Evolutionary conservation across 108 stramenopile species (phyloP).

Genomic region (Cyclostephanos tholiformis): DNA sequence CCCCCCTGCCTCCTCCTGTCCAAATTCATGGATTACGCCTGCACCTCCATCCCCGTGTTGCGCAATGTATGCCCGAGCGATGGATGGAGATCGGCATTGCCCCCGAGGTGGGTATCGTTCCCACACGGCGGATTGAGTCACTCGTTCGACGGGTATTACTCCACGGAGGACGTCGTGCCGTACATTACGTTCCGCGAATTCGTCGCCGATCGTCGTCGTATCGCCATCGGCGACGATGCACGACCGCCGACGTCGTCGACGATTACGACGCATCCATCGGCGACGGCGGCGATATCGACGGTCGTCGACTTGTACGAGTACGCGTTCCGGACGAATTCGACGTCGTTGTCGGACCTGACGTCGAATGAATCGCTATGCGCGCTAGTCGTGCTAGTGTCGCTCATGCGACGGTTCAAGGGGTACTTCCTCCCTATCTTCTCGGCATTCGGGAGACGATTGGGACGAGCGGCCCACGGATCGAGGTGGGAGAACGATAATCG

Average conservation of each 20-base stretch:
- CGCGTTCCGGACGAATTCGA: constrained; percentile 42
- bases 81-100: constrained; percentile 24
- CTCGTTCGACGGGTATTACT: constrained; percentile 30
- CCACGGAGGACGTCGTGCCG: background rate
- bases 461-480: constrained; percentile 64
- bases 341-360: constrained; percentile 42
- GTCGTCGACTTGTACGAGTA: constrained; percentile 27
- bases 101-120: constrained; percentile 22
- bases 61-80: background rate
- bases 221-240: background rate
- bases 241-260: background rate
- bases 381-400: constrained; percentile 49
- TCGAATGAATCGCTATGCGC: constrained; percentile 28
- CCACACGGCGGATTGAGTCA: constrained; percentile 44
- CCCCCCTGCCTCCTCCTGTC: constrained; percentile 44
- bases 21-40: constrained; percentile 14
- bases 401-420: constrained; percentile 61
- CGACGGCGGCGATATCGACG: no score
- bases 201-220: background rate
- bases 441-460: constrained; percentile 55
- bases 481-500: constrained; percentile 67
- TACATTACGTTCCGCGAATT: background rate
- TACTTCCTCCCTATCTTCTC: constrained; percentile 63
- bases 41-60: background rate
- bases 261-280: no score